Percentiles rank a stretch among this genome's conserved stretches.
phyloP scores from a whole-genome alignment of 768 basidiomycete species.

The Gloeophyllum trabeum region DNA sequence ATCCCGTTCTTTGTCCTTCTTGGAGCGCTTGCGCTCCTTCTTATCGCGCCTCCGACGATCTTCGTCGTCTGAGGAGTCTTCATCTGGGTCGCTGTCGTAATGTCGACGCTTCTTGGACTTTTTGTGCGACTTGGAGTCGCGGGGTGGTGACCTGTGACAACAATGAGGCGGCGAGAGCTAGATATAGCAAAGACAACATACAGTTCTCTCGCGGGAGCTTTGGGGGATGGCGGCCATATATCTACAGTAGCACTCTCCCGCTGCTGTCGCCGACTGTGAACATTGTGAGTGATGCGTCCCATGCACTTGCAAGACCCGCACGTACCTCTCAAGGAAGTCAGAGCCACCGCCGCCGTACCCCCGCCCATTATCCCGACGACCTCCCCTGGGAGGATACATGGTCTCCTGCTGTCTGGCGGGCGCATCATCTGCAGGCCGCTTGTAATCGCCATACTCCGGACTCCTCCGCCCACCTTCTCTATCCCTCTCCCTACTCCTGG shows the following conservation, averaged over 20 bases:
- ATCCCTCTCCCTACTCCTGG: conserved; percentile 23
- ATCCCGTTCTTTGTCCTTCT: conserved; percentile 35
- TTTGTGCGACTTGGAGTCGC: conserved; percentile 35
- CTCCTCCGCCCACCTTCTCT: conserved; percentile 22
- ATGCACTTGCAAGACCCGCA: conserved; percentile 13
- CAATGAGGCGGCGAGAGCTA: conserved; percentile 1
- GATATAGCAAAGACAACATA: conserved; percentile 21
- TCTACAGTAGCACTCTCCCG: conserved; percentile 43
- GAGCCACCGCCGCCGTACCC: conserved; percentile 25
- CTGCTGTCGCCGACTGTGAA: conserved; percentile 55
- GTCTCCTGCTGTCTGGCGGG: conserved; percentile 40
- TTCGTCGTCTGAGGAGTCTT: conserved; percentile 42
- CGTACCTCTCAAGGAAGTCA: conserved; percentile 66
- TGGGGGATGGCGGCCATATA: conserved; percentile 82
- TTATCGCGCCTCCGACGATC: conserved; percentile 43
- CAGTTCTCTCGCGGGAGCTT: conserved; percentile 46
- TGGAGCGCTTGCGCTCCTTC: conserved; percentile 48
- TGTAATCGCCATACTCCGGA: conserved; percentile 52
- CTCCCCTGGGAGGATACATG: conserved; percentile 41
- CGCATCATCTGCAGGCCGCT: conserved; percentile 22
- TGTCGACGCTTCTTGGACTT: conserved; percentile 47
- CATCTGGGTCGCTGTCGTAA: conserved; percentile 30
- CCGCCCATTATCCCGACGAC: conserved; percentile 16
- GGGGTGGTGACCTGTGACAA: conserved; percentile 39
- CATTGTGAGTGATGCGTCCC: conserved; percentile 1